Percentiles rank a stretch among this genome's conserved stretches.
These are phyloP conservation scores for Schwanniomyces vanrijiae DNA, from an alignment of 805 yeast genomes.

Conservation along the genomic window DNA sequence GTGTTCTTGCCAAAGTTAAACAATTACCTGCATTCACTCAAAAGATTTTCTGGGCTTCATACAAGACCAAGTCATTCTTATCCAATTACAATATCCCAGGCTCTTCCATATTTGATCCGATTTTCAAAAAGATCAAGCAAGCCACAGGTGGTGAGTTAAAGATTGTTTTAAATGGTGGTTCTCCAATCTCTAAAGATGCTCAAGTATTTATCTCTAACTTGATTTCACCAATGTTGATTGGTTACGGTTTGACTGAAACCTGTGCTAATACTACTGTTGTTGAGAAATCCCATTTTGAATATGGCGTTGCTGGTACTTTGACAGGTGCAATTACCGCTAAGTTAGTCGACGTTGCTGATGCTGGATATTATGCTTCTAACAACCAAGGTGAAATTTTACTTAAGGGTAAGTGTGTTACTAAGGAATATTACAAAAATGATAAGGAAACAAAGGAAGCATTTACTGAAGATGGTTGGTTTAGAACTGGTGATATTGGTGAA, in stretches of 20 bases:
- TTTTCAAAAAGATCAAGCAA: constrained; percentile 84
- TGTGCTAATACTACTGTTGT: constrained; percentile 81
- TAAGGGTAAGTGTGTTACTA: constrained; percentile 68
- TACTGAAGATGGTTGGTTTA: constrained; percentile 87
- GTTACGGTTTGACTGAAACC: constrained; percentile 96
- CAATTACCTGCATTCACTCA: constrained; percentile 66
- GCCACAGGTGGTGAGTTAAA: constrained; percentile 93
- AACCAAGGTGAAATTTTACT: constrained; percentile 91
- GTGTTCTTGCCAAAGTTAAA: constrained; percentile 74
- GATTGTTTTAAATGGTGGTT: constrained; percentile 83
- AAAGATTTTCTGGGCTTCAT: constrained; percentile 88
- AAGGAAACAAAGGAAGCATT: constrained; percentile 77
- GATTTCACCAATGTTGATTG: constrained; percentile 84
- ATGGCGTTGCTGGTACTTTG: constrained; percentile 79
- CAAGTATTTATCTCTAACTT: constrained; percentile 77
- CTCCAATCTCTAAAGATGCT: constrained; percentile 79
- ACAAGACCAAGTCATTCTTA: constrained; percentile 66
- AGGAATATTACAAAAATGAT: constrained; percentile 80
- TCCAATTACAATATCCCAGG: constrained; percentile 72
- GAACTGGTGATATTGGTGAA: constrained; percentile 95
- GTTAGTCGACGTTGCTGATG: constrained; percentile 86
- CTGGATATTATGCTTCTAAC: constrained; percentile 86
- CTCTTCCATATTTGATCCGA: constrained; percentile 65
- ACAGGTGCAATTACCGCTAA: constrained; percentile 84
- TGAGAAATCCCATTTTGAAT: constrained; percentile 64